phyloP scores from a whole-genome alignment of 2,329 filamentous ascomycete species.

The Epichloe brachyelytri region DNA sequence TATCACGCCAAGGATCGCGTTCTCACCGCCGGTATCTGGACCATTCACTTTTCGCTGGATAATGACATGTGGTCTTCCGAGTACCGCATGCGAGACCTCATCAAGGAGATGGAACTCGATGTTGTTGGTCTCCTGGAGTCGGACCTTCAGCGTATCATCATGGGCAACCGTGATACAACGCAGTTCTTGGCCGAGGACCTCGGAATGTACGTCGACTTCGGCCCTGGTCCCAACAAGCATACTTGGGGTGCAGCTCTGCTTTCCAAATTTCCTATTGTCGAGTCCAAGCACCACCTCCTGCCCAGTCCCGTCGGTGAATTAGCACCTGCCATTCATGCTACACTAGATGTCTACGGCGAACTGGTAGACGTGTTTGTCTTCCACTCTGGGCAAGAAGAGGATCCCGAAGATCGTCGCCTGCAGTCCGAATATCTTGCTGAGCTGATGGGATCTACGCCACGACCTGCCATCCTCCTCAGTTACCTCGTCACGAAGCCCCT shows the following conservation, averaged over 20 bases:
- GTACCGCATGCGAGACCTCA: conserved; percentile 78
- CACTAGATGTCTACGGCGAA: conserved; percentile 81
- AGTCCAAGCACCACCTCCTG: conserved; percentile 90
- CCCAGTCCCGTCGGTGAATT: conserved; percentile 90
- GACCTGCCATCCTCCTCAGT: conserved; percentile 74
- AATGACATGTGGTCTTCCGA: conserved; percentile 99
- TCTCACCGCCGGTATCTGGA: conserved; percentile 95
- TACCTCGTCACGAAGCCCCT: conserved; percentile 87
- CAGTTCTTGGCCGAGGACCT: conserved; percentile 92
- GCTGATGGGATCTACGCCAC: conserved; percentile 70
- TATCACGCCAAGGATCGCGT: conserved; percentile 81
- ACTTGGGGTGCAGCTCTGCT: conserved; percentile 91
- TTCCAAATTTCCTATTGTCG: conserved; percentile 94
- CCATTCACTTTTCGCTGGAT: conserved; percentile 93
- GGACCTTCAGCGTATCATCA: conserved; percentile 94
- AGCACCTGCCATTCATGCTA: conserved; percentile 93
- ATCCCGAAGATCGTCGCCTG: conserved; percentile 76
- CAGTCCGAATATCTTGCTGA: conserved; percentile 78
- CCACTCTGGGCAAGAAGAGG: conserved; percentile 96
- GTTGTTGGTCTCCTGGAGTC: conserved; percentile 90
- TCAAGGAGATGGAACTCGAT: conserved; percentile 92
- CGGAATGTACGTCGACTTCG: conserved; percentile 97
- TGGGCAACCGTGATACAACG: conserved; percentile 95
- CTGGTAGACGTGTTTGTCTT: conserved; percentile 92
- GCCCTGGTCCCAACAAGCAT: conserved; percentile 95